Base-by-base conservation (phyloP, 768 basidiomycete genomes). In the Crucibulum laeve region DNA sequence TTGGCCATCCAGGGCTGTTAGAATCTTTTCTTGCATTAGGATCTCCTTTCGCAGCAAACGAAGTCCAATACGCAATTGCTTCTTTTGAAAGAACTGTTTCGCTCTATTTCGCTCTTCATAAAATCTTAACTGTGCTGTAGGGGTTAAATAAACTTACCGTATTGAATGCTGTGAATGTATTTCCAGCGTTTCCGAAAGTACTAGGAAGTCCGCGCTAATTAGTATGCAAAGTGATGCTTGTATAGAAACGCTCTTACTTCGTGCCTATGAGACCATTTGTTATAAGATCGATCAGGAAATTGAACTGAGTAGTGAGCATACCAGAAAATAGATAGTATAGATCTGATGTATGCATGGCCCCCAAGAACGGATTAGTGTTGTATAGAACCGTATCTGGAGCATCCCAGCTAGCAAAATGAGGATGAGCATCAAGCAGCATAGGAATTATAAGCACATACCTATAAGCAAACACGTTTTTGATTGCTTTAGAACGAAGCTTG, bases 61-160 rank as follows among this genome's bases (percentile, higher is more conserved):
- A 70, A n/a, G 70, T 69, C 71, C 71, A 74, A 46, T 65, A 71
- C 4, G 58, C 60, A 23, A 74, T 70, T 8, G 67, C 68, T 48
- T 71, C 68, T 32, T 53, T 46, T 8, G 70, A 62, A 2, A 73
- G 54, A 4, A 48, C 47, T 7, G 55, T 43, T 52, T 73, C 70
- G 34, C 67, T 70, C 65, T 70, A 35, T 8, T 25, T 38, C 14
- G 8, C n/a, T 1, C 33, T 15, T 4, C 42, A 4, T 25, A 39
- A 5, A 18, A n/a, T 18, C 19, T 13, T 14, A 15, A 23, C 15
- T 24, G 13, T 19, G 35, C 35, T 7, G 17, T n/a, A 17, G 13
- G 37, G 38, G 13, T 3, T 10, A 14, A 19, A 42, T n/a, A 4
- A 4, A 42, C 60, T 38, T 37, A 68, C 68, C 13, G 50, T 49